phyloP scores from a whole-genome alignment of 306 rosid genomes.

The Cucumis cinereus region DNA sequence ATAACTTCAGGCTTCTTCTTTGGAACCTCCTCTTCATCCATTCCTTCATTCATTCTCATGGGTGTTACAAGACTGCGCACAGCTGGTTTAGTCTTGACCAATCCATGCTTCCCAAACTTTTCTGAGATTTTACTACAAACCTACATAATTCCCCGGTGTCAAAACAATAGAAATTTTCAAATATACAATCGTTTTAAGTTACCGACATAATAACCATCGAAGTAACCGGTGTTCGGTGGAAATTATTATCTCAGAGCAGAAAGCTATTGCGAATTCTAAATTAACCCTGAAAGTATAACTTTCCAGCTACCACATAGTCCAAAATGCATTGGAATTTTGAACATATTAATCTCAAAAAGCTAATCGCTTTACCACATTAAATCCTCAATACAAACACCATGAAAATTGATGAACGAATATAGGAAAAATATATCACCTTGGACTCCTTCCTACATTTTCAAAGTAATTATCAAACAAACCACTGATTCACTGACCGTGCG shows the following conservation, averaged over 20 bases:
- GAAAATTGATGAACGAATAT: no score
- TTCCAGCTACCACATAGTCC: background rate
- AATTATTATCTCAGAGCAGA: background rate
- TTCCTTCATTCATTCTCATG: conserved; percentile 80
- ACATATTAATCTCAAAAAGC: background rate
- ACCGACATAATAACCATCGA: background rate
- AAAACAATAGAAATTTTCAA: background rate
- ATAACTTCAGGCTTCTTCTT: conserved; percentile 78
- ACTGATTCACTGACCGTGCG: conserved; percentile 49
- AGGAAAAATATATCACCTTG: background rate
- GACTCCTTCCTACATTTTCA: background rate
- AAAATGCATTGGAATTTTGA: background rate
- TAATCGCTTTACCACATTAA: background rate
- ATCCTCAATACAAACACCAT: background rate
- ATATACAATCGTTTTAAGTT: background rate
- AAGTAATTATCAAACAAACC: background rate
- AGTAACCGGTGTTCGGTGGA: background rate
- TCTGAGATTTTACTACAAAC: conserved; percentile 68
- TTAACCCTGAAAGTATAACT: background rate
- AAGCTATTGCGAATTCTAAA: background rate
- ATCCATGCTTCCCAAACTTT: conserved; percentile 83
- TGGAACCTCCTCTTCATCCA: conserved; percentile 62
- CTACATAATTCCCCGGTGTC: conserved; percentile 20
- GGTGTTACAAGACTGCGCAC: conserved; percentile 84
- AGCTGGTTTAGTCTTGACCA: conserved; percentile 63